Evolutionary conservation across 2,329 filamentous ascomycete genomes (phyloP).

Genomic region (Xylaria sp.): DNA sequence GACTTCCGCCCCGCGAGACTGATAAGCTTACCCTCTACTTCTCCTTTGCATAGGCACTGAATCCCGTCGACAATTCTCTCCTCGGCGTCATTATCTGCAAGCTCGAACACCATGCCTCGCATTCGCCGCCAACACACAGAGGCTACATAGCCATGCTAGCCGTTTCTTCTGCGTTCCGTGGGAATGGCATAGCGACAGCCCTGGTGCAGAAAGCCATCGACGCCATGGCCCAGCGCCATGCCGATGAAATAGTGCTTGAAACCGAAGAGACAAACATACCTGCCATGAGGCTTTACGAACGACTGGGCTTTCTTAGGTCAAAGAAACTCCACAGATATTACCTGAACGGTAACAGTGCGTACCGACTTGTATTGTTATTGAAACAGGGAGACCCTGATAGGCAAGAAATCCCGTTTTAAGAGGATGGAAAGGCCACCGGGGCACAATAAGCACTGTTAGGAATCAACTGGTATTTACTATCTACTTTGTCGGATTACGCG

Average conservation of each 20-base stretch:
- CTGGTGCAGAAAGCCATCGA: conserved; percentile 92
- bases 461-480: background rate
- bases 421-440: background rate
- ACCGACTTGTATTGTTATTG: conserved; percentile 83
- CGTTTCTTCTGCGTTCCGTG: conserved; percentile 81
- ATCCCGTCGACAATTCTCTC: conserved; percentile 70
- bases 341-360: conserved; percentile 94
- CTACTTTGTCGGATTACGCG: background rate
- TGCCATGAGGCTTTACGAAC: conserved; percentile 91
- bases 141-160: conserved; percentile 99
- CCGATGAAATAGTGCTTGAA: conserved; percentile 95
- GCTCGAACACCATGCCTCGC: conserved; percentile 87
- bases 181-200: conserved; percentile 86
- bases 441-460: background rate
- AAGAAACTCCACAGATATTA: conserved; percentile 97
- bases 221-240: conserved; percentile 83
- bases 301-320: conserved; percentile 88
- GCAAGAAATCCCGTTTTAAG: conserved; percentile 29
- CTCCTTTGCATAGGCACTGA: conserved; percentile 59
- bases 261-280: conserved; percentile 93
- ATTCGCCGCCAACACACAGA: conserved; percentile 76
- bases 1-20: background rate
- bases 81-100: conserved; percentile 96
- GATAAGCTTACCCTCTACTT: conserved; percentile 32
- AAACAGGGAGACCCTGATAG: conserved; percentile 56